These are phyloP conservation scores for Camelina sativa DNA, from an alignment of 345 rosid species.

Conservation along the genomic window DNA sequence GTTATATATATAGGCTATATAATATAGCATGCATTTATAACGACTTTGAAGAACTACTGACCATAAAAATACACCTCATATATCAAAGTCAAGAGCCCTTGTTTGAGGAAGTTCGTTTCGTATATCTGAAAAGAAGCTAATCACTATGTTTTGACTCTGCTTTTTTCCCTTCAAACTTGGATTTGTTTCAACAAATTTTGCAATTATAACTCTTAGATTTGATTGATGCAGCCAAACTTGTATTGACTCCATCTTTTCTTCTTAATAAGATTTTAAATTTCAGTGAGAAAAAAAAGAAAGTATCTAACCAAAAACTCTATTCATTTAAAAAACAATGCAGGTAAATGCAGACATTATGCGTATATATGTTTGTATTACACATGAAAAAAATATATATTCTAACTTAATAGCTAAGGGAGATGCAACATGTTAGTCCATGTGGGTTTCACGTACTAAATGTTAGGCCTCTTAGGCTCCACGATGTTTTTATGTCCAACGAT, in stretches of 20 bases:
- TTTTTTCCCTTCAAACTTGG: neutral
- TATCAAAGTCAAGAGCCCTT: neutral
- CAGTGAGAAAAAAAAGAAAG: neutral
- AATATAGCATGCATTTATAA: neutral
- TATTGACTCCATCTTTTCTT: neutral
- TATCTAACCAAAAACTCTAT: slow-evolving; percentile 2
- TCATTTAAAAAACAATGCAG: slow-evolving; percentile 4
- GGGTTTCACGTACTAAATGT: slow-evolving; percentile 35
- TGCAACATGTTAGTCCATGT: slow-evolving; percentile 46
- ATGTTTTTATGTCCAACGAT: slow-evolving; percentile 38
- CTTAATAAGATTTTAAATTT: neutral
- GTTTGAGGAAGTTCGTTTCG: neutral
- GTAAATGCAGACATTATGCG: slow-evolving; percentile 1
- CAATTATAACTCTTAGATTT: slow-evolving; percentile 3
- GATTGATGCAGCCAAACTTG: neutral
- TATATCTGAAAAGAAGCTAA: neutral
- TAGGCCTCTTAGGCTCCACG: slow-evolving; percentile 45
- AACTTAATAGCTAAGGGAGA: slow-evolving; percentile 22
- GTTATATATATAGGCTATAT: neutral
- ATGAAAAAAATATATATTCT: neutral
- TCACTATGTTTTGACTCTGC: neutral
- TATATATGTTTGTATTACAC: neutral
- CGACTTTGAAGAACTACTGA: neutral
- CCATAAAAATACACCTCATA: neutral
- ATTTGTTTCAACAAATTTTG: neutral